These are phyloP conservation scores for Pythium pectinolyticum DNA, from an alignment of 352 stramenopile genomes.

Conservation along the genomic window DNA sequence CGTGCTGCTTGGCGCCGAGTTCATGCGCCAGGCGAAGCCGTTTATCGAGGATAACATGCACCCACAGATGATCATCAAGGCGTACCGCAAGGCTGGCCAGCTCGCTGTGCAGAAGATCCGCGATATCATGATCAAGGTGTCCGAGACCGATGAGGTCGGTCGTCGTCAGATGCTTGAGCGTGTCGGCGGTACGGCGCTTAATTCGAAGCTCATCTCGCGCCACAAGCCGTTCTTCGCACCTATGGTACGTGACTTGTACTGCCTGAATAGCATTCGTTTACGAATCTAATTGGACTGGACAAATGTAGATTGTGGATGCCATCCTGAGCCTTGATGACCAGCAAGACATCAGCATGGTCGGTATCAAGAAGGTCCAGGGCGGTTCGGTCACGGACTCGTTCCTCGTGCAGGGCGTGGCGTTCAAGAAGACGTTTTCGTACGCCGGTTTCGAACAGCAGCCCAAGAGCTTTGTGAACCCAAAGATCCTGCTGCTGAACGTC, in stretches of 20 bases:
- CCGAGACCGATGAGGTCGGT: constrained; percentile 74
- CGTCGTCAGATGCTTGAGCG: constrained; percentile 90
- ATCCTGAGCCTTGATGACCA: constrained; percentile 92
- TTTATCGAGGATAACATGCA: constrained; percentile 96
- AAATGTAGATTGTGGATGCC: constrained; percentile 90
- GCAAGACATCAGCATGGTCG: constrained; percentile 97
- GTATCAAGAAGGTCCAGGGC: constrained; percentile 97
- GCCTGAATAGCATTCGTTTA: background rate
- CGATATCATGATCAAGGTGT: constrained; percentile 82
- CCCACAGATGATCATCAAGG: constrained; percentile 98
- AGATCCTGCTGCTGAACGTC: constrained; percentile 99
- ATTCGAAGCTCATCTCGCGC: constrained; percentile 98
- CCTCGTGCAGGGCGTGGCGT: constrained; percentile 97
- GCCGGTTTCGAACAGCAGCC: constrained; percentile 95
- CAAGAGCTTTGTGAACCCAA: constrained; percentile 96
- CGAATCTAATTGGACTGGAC: constrained; percentile 17
- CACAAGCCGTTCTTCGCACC: constrained; percentile 98
- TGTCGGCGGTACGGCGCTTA: constrained; percentile 94
- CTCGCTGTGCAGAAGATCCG: constrained; percentile 86
- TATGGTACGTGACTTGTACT: constrained; percentile 71
- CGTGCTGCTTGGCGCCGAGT: constrained; percentile 96
- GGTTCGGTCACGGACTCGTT: constrained; percentile 97
- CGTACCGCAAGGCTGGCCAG: constrained; percentile 88
- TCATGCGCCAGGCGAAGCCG: constrained; percentile 97
- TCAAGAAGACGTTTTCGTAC: constrained; percentile 99